Base-by-base conservation (phyloP, 345 rosid genomes). In the Pugionium cornutum region DNA sequence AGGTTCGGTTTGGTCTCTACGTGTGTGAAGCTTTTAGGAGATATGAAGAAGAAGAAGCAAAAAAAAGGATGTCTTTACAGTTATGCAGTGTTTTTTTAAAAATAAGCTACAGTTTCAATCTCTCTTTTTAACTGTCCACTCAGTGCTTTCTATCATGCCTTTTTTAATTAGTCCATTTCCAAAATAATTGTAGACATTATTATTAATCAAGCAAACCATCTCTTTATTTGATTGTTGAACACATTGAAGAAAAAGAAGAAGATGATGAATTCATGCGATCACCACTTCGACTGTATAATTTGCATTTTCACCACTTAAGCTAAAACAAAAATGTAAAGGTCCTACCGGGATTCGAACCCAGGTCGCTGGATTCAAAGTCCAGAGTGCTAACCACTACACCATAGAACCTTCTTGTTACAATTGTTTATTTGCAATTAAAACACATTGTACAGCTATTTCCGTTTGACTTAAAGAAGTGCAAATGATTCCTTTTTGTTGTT, bases 351-450 rank as follows among this genome's bases (percentile, higher is more conserved):
- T 80, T 88, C 96, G 89, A 91, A 82, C 92, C 91, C 91, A 84
- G 91, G 91, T 86, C 89, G 83, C 91, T 82, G 82, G 94, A 86
- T 91, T 86, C 95, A 83, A 88, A 85, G 87, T 86, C 88, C 94
- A 83, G 85, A 83, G 89, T 88, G 94, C 97, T 88, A 85, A 88
- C 96, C 91, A 83, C 90, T 81, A 86, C 92, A 89, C 96, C 98
- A 84, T 82, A 77, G 85, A 86, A 88, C 89, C 90, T 0, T 37
- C 6, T 33, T 33, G 65, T 11, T 25, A 18, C 18, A 18, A 18
- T 18, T 18, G 18, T 18, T 18, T 18, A 18, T 18, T 0, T 18
- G 18, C 18, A 18, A 18, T 18, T 18, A 18, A 18, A 18, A 18
- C 0, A 18, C 18, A 18, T 18, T 18, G 18, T 18, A 18, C 18